A percentile compares a stretch with the other conserved stretches of the same genome.
Evolutionary conservation across 1,284 basidiomycete genomes (phyloP).

Genomic region (Trichosporon ovoides): DNA sequence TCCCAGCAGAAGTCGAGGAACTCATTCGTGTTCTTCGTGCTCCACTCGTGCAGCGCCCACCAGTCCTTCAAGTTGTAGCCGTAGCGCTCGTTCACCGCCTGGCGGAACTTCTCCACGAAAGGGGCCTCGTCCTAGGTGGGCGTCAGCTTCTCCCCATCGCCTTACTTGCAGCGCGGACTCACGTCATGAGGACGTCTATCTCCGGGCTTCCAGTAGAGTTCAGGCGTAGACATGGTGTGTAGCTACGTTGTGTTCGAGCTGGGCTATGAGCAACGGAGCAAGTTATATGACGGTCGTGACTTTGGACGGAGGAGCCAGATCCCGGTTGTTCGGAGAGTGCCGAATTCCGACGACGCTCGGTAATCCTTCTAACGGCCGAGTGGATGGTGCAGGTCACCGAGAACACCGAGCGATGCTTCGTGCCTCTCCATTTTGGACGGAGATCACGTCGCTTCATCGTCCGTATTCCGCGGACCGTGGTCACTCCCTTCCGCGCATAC

Average conservation of each 20-base stretch:
- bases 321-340: neutral
- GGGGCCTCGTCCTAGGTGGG: constrained; percentile 17
- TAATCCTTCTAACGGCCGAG: neutral
- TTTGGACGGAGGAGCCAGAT: too few relatives aligned
- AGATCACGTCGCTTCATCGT: neutral
- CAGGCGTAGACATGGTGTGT: constrained; percentile 5
- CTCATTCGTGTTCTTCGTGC: constrained; percentile 11
- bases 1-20: constrained; percentile 20
- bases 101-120: constrained; percentile 18
- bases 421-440: neutral
- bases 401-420: neutral
- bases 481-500: too few relatives aligned
- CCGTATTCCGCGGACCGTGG: neutral
- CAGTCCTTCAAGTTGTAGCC: constrained; percentile 17
- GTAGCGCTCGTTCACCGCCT: constrained; percentile 15
- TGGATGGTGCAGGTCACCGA: neutral
- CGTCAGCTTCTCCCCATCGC: neutral
- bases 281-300: neutral
- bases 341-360: neutral
- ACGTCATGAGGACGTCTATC: constrained; percentile 18
- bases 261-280: too few relatives aligned
- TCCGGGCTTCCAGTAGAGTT: constrained; percentile 23
- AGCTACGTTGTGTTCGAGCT: neutral
- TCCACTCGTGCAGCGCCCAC: constrained; percentile 22
- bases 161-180: constrained; percentile 4